These are phyloP conservation scores for Hyparrhenia diplandra DNA, from an alignment of 176 grass and related monocot genomes.

Conservation along the genomic window DNA sequence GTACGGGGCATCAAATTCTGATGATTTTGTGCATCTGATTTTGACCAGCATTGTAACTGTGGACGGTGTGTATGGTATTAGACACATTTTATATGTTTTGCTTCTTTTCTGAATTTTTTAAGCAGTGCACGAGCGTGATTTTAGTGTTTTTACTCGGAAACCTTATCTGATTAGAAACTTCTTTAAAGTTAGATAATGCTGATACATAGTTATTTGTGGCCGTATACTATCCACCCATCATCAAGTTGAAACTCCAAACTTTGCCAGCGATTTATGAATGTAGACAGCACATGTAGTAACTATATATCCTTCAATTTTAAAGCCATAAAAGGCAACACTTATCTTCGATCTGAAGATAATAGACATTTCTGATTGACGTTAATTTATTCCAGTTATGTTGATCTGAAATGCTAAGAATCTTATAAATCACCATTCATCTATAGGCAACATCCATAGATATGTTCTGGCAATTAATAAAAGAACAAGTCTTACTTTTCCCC, in stretches of 20 bases:
- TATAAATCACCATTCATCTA: not conserved
- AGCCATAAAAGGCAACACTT: not conserved
- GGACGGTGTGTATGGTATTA: too few species aligned
- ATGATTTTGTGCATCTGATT: conserved; percentile 6
- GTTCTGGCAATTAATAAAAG: too few species aligned
- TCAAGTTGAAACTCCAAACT: not conserved
- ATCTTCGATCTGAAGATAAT: not conserved
- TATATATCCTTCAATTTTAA: not conserved
- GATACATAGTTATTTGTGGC: not conserved
- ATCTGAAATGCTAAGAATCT: not conserved
- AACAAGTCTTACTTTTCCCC: too few species aligned
- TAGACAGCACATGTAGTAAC: not conserved
- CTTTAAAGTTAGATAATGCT: not conserved
- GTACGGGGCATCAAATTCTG: not conserved
- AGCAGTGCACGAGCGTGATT: not conserved
- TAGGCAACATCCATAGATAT: too few species aligned
- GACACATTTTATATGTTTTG: too few species aligned
- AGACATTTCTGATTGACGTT: not conserved
- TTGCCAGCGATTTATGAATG: not conserved
- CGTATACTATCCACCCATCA: not conserved
- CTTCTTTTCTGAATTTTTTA: not conserved
- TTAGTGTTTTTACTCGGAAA: not conserved
- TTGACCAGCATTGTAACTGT: not conserved
- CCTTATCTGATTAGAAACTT: not conserved
- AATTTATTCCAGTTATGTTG: not conserved